Conservation (phyloP, 164 flowering plant species). For the Tinospora cordifolia region DNA sequence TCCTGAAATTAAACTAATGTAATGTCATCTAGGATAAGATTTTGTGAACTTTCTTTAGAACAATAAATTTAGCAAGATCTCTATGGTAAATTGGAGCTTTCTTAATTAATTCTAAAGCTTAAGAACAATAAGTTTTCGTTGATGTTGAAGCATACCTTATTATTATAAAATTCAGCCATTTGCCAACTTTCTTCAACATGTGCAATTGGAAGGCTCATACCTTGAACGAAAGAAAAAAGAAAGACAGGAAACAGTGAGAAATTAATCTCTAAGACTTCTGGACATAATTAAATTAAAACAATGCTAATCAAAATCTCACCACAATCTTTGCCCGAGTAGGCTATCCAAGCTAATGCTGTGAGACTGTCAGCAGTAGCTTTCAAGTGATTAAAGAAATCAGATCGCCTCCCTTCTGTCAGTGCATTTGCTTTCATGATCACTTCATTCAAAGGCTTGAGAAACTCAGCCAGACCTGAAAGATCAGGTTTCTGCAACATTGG, state of each 20-base stretch:
- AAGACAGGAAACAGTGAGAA: conserved; percentile 6
- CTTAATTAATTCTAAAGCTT: too few relatives aligned
- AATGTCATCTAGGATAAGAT: too few relatives aligned
- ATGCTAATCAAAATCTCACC: conserved; percentile 36
- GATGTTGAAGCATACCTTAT: conserved; percentile 46
- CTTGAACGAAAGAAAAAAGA: conserved; percentile 28
- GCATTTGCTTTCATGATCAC: conserved; percentile 69
- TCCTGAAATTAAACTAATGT: too few relatives aligned
- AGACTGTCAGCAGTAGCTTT: conserved; percentile 82
- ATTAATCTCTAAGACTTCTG: conserved; percentile 7
- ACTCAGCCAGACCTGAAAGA: conserved; percentile 50
- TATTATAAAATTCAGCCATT: conserved; percentile 88
- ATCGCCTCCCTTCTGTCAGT: conserved; percentile 74
- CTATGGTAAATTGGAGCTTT: too few relatives aligned
- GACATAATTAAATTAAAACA: neutral
- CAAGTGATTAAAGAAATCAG: conserved; percentile 85
- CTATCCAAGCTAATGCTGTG: conserved; percentile 93
- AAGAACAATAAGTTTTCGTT: too few relatives aligned
- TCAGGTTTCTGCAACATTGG: conserved; percentile 75
- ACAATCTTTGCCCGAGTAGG: conserved; percentile 87
- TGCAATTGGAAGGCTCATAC: conserved; percentile 98
- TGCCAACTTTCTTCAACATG: conserved; percentile 99
- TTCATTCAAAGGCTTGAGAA: conserved; percentile 87
- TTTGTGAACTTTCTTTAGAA: too few relatives aligned
- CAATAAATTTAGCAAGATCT: too few relatives aligned